Evolutionary conservation across 2,329 filamentous ascomycete genomes (phyloP).

Genomic region (Sclerotinia subarctica): DNA sequence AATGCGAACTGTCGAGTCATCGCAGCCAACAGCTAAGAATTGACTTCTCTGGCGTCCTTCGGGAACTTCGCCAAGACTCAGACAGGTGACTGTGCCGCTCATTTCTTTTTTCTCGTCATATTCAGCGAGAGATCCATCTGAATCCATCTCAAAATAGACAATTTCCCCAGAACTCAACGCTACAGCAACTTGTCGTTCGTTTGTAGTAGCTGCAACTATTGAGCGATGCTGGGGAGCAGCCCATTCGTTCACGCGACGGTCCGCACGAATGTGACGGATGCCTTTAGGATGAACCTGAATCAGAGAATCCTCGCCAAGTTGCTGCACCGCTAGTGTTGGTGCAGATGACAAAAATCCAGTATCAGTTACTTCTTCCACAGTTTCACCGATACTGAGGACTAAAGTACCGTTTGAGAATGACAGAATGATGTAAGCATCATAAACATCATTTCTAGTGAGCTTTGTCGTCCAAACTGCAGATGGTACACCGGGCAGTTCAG

Average conservation of each 20-base stretch:
- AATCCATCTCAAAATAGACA: constrained; percentile 96
- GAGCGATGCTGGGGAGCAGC: constrained; percentile 87
- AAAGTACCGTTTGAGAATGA: constrained; percentile 88
- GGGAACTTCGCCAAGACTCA: constrained; percentile 91
- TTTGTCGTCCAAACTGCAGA: constrained; percentile 96
- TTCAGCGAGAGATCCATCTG: constrained; percentile 84
- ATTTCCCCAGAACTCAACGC: constrained; percentile 95
- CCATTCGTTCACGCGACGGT: constrained; percentile 85
- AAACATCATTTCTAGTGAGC: constrained; percentile 74
- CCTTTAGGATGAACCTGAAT: constrained; percentile 96
- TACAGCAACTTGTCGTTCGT: constrained; percentile 87
- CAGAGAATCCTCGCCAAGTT: constrained; percentile 87
- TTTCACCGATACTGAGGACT: constrained; percentile 92
- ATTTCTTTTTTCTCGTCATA: constrained; percentile 95
- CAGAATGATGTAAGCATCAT: constrained; percentile 92
- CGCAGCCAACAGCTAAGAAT: constrained; percentile 93
- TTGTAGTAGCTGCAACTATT: constrained; percentile 91
- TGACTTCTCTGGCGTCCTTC: constrained; percentile 85
- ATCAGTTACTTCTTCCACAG: constrained; percentile 91
- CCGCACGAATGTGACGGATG: constrained; percentile 81
- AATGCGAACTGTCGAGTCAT: constrained; percentile 93
- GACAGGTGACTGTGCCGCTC: constrained; percentile 88
- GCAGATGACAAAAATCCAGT: constrained; percentile 88
- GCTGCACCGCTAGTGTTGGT: constrained; percentile 86
- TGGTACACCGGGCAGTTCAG: constrained; percentile 82